phyloP scores from a whole-genome alignment of 306 rosid genomes.

The Purshia tridentata region DNA sequence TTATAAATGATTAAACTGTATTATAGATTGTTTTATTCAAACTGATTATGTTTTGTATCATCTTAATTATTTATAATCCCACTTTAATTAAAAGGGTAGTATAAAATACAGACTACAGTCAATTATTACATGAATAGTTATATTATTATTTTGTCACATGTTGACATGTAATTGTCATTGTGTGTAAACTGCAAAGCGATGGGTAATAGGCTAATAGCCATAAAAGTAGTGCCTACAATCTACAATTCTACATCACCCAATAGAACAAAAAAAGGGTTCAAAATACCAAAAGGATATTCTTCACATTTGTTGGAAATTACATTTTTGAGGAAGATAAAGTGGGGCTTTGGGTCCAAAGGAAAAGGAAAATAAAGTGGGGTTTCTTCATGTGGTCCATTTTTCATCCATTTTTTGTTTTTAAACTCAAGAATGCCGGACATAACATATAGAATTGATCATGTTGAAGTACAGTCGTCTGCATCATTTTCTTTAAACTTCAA shows the following conservation, averaged over 20 bases:
- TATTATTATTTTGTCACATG: no score
- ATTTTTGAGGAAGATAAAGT: neutral
- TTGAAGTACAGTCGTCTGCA: no score
- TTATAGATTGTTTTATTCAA: no score
- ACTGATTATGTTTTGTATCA: no score
- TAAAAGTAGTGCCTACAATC: neutral
- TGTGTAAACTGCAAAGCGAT: neutral
- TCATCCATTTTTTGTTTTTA: no score
- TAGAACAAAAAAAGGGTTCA: neutral
- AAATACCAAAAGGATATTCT: constrained; percentile 32
- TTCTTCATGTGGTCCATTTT: neutral
- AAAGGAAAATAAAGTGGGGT: neutral
- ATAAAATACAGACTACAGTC: no score
- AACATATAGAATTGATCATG: no score
- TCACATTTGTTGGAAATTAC: neutral
- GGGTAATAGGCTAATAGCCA: neutral
- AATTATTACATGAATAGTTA: no score
- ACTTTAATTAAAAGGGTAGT: no score
- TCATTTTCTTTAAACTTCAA: neutral
- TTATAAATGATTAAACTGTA: no score
- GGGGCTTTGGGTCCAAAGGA: neutral
- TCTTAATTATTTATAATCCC: no score
- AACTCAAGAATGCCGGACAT: no score
- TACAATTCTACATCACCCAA: constrained; percentile 19
- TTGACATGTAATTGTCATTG: neutral